phyloP scores from a whole-genome alignment of 257 asterid genomes.

The Solanum clarkiae region DNA sequence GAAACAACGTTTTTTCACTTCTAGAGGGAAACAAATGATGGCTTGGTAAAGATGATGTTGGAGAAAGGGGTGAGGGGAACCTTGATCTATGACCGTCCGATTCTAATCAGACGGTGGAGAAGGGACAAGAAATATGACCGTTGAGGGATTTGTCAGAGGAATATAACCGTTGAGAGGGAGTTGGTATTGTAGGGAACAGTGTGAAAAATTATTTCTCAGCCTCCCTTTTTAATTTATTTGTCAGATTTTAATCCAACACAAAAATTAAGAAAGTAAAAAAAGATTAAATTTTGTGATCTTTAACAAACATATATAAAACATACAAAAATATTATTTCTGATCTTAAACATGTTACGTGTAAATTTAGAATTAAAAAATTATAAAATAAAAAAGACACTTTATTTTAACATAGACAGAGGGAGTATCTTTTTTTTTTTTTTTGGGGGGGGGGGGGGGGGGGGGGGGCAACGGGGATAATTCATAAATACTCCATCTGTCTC shows the following conservation, averaged over 20 bases:
- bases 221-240: background rate
- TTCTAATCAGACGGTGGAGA: conserved; percentile 42
- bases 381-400: no score
- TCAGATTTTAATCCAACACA: background rate
- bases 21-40: conserved; percentile 3
- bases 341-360: background rate
- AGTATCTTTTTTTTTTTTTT: no score
- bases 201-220: background rate
- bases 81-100: conserved; percentile 29
- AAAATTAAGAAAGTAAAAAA: background rate
- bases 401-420: background rate
- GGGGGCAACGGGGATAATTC: no score
- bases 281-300: background rate
- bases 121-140: conserved; percentile 52
- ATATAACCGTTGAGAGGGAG: conserved; percentile 65
- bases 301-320: background rate
- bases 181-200: conserved; percentile 25
- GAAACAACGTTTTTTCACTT: background rate
- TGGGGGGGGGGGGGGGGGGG: no score
- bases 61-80: conserved; percentile 3
- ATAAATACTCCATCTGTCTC: no score
- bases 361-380: background rate
- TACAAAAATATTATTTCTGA: background rate
- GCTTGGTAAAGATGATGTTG: conserved; percentile 12
- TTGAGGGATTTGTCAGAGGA: conserved; percentile 51